Conservation (phyloP, 768 basidiomycete genomes). For the Panaeolus cyanescens region DNA sequence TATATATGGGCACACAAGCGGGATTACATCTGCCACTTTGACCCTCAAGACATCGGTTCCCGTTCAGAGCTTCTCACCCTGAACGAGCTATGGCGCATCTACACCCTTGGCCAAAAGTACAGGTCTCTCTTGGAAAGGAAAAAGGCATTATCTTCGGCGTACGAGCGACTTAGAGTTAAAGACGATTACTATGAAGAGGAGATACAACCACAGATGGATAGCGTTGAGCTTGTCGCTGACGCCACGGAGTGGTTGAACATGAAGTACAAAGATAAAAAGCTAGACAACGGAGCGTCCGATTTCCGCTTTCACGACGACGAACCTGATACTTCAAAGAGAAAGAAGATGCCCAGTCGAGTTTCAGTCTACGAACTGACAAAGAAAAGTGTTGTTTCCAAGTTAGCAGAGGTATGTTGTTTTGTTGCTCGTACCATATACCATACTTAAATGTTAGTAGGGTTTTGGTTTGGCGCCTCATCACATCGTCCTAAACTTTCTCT, state of each 20-base stretch:
- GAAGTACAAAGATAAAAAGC: constrained; percentile 79
- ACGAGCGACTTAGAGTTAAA: constrained; percentile 63
- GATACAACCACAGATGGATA: constrained; percentile 67
- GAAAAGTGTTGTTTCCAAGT: constrained; percentile 71
- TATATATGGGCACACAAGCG: constrained; percentile 94
- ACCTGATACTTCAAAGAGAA: constrained; percentile 52
- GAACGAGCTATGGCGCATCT: constrained; percentile 90
- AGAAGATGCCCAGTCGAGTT: constrained; percentile 81
- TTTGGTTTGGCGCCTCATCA: constrained; percentile 84
- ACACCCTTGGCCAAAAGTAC: constrained; percentile 86
- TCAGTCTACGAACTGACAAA: constrained; percentile 86
- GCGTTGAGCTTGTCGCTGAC: constrained; percentile 89
- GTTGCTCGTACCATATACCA: neutral
- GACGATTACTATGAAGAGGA: constrained; percentile 80
- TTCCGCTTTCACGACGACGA: constrained; percentile 76
- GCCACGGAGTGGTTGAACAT: constrained; percentile 88
- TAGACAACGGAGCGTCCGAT: constrained; percentile 47
- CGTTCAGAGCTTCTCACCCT: constrained; percentile 72
- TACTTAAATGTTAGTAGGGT: constrained; percentile 46
- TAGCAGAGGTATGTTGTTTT: constrained; percentile 68
- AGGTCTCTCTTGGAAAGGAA: constrained; percentile 82
- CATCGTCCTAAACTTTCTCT: constrained; percentile 82
- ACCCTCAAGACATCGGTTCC: constrained; percentile 61
- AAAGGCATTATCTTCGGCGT: constrained; percentile 60
- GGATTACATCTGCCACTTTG: constrained; percentile 87